These are phyloP conservation scores for Hibiscus trionum DNA, from an alignment of 345 rosid species.

Conservation along the genomic window DNA sequence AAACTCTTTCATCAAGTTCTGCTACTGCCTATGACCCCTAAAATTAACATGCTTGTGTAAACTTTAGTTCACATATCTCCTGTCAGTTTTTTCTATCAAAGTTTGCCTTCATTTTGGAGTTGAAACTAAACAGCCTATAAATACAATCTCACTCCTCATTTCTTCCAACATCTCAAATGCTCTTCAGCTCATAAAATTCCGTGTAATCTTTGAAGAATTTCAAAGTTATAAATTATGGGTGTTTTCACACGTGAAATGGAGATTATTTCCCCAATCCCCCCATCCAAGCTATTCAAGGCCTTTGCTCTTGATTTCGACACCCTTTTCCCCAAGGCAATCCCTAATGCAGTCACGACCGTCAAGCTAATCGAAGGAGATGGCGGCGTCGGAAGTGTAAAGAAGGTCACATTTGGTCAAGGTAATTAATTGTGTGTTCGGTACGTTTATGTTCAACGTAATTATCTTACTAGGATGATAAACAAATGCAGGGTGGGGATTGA, in stretches of 20 bases:
- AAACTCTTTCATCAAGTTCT: no score
- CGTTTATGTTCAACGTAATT: neutral
- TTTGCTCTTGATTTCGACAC: constrained; percentile 17
- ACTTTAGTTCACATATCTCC: no score
- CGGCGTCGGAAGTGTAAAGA: constrained; percentile 34
- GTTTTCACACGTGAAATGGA: constrained; percentile 21
- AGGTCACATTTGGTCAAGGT: constrained; percentile 11
- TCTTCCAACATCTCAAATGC: no score
- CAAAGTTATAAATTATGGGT: constrained; percentile 5
- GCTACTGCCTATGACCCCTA: no score
- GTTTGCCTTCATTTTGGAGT: no score
- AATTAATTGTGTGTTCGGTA: neutral
- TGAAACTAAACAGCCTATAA: no score
- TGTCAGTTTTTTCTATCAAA: no score
- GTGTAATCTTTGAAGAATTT: no score
- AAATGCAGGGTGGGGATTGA: neutral
- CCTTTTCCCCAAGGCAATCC: constrained; percentile 29
- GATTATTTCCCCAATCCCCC: constrained; percentile 16
- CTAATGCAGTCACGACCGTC: constrained; percentile 18
- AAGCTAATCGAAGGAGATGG: constrained; percentile 34
- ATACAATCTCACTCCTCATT: no score
- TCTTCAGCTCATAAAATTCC: no score
- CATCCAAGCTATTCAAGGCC: constrained; percentile 30
- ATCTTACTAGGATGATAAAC: neutral
- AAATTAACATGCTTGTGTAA: no score